phyloP scores from a whole-genome alignment of 73 alveolate genomes.

The Stentor coeruleus region DNA sequence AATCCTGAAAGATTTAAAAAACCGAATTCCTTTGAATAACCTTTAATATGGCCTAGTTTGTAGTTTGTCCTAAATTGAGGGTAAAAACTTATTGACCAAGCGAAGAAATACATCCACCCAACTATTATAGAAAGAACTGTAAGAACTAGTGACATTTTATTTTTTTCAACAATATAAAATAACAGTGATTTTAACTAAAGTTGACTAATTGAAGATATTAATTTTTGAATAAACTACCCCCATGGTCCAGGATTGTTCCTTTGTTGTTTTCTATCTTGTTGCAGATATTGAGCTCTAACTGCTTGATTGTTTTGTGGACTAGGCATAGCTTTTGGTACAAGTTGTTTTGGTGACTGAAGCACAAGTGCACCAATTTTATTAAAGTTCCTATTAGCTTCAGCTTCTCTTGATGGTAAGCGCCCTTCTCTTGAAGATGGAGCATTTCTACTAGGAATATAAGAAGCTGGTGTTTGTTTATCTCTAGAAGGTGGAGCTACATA shows the following conservation, averaged over 20 bases:
- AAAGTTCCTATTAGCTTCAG: neutral
- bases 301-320: neutral
- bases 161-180: no score
- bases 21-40: conserved; percentile 88
- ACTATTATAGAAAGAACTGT: conserved; percentile 24
- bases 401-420: neutral
- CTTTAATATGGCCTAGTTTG: conserved; percentile 75
- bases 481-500: neutral
- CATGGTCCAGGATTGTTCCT: neutral
- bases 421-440: neutral
- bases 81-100: conserved; percentile 90
- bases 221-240: neutral
- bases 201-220: no score
- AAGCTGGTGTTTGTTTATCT: neutral
- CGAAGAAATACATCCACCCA: conserved; percentile 91
- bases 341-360: neutral
- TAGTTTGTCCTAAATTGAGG: conserved; percentile 80
- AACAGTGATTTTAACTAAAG: no score
- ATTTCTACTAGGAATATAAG: neutral
- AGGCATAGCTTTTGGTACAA: neutral
- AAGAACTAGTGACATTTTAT: conserved; percentile 13
- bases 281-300: neutral
- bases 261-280: neutral
- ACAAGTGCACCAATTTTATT: neutral
- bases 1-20: conserved; percentile 84